These are phyloP conservation scores for Exsudoporus frostii DNA, from an alignment of 768 basidiomycete genomes.

Conservation along the genomic window DNA sequence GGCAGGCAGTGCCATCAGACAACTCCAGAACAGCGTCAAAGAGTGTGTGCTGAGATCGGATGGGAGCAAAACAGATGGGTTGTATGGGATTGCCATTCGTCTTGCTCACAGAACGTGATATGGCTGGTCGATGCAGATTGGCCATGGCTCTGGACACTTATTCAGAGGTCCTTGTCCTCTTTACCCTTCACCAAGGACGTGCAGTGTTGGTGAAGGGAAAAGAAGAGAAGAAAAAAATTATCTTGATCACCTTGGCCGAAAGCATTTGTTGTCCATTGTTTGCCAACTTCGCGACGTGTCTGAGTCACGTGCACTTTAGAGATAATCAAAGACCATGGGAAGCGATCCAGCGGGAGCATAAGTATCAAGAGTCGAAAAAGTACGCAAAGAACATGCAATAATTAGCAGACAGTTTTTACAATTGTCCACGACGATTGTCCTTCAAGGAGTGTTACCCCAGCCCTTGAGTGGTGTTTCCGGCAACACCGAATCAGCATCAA, in stretches of 20 bases:
- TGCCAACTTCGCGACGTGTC: constrained; percentile 4
- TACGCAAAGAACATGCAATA: neutral
- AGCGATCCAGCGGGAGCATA: too few relatives aligned
- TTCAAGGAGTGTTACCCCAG: neutral
- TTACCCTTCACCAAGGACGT: constrained; percentile 43
- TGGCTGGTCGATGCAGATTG: constrained; percentile 37
- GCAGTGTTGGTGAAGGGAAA: constrained; percentile 48
- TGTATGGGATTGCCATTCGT: constrained; percentile 33
- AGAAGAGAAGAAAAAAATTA: constrained; percentile 34
- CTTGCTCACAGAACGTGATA: constrained; percentile 44
- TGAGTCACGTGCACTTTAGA: neutral
- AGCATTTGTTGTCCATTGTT: constrained; percentile 25
- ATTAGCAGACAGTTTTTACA: too few relatives aligned
- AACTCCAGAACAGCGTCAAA: constrained; percentile 81
- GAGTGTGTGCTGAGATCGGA: constrained; percentile 19
- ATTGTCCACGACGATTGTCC: neutral
- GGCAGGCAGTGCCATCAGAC: constrained; percentile 81
- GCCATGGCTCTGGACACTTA: constrained; percentile 13
- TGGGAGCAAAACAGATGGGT: constrained; percentile 34
- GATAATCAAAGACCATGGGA: neutral
- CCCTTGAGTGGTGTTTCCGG: neutral
- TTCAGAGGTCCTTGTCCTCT: constrained; percentile 36
- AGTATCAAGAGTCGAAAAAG: neutral
- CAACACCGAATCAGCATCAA: constrained; percentile 5
- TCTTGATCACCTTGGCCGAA: neutral